Percentiles rank a stretch among this genome's conserved stretches.
phyloP scores from a whole-genome alignment of 2,329 filamentous ascomycete species.

The Rutstroemia sydowiana region DNA sequence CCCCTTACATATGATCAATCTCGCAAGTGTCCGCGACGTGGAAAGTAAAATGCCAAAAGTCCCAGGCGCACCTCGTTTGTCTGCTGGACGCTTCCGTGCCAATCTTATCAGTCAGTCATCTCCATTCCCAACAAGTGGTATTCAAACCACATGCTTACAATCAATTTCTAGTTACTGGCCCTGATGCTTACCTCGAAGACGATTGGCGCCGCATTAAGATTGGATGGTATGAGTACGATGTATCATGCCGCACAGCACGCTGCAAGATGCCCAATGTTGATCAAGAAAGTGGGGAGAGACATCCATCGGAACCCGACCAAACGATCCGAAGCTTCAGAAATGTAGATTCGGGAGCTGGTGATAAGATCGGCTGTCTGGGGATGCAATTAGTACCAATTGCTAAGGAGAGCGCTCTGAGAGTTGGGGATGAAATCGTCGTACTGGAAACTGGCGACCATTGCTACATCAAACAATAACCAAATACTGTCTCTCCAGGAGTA shows the following conservation, averaged over 20 bases:
- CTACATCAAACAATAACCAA: slow-evolving; percentile 5
- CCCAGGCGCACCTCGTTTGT: slow-evolving; percentile 40
- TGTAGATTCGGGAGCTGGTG: slow-evolving; percentile 51
- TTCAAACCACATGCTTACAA: neutral
- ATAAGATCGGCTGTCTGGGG: slow-evolving; percentile 50
- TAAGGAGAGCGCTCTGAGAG: slow-evolving; percentile 30
- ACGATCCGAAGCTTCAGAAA: slow-evolving; percentile 51
- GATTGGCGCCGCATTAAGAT: slow-evolving; percentile 55
- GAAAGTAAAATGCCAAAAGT: slow-evolving; percentile 45
- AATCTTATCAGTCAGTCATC: slow-evolving; percentile 50
- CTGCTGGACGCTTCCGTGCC: slow-evolving; percentile 58
- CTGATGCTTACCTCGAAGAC: slow-evolving; percentile 61
- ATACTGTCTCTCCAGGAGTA: too few relatives aligned
- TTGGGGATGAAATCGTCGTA: slow-evolving; percentile 13
- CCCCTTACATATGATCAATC: slow-evolving; percentile 60
- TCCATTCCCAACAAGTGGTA: neutral
- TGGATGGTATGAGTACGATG: slow-evolving; percentile 46
- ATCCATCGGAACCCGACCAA: slow-evolving; percentile 46
- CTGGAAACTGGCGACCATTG: slow-evolving; percentile 11
- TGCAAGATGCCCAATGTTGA: slow-evolving; percentile 68
- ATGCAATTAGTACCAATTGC: slow-evolving; percentile 56
- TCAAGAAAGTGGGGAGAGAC: slow-evolving; percentile 34
- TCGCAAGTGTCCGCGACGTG: slow-evolving; percentile 56
- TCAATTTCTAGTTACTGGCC: slow-evolving; percentile 42
- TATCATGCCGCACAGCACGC: slow-evolving; percentile 59